Base-by-base conservation (phyloP, 73 alveolate species). In the Paramecium biaurelia region DNA sequence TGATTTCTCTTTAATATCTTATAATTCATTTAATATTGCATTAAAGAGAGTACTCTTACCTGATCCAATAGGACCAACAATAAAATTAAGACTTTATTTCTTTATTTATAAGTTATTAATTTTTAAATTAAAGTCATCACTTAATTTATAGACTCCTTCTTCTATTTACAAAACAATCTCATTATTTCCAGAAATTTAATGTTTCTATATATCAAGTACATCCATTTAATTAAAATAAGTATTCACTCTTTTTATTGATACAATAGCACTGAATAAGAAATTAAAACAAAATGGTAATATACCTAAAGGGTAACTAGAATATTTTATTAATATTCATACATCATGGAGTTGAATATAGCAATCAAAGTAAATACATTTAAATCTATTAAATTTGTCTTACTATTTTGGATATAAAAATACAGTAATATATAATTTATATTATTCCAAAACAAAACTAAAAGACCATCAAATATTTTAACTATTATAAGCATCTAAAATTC, bases 381-480 rank as follows among this genome's bases (percentile, higher is more conserved):
- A 26, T 89, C 87, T 34, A 41, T 20, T 41, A 89, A 45, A 43
- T 68, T 82, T 1, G 23, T n/a, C 8, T 88, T 88, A 21, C 74
- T 82, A 21, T 42, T 57, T 35, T 24, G 18, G 6, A 89, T 41
- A 28, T 70, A 89, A 89, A 63, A 63, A 9, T 63, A 67, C 3
- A 89, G 58, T 10, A 89, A 63, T 20, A 89, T 38, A 45, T 89
- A 89, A 45, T 76, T 82, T 26, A 89, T 38, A 28, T 82, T 68
- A 63, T 70, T 89, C 94, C 94, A 89, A 24, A 89, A 89, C 14
- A 89, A 41, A 1, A 43, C 47, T 1, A 72, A 76, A 35, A 89
- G 63, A 32, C 79, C 86, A 89, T 89, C 90, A 15, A 89, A 49
- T 37, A 37, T 38, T 24, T 42, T 70, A 14, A 70, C 35, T 15